phyloP scores from a whole-genome alignment of 352 stramenopile species.

The Globisporangium okanoganense region DNA sequence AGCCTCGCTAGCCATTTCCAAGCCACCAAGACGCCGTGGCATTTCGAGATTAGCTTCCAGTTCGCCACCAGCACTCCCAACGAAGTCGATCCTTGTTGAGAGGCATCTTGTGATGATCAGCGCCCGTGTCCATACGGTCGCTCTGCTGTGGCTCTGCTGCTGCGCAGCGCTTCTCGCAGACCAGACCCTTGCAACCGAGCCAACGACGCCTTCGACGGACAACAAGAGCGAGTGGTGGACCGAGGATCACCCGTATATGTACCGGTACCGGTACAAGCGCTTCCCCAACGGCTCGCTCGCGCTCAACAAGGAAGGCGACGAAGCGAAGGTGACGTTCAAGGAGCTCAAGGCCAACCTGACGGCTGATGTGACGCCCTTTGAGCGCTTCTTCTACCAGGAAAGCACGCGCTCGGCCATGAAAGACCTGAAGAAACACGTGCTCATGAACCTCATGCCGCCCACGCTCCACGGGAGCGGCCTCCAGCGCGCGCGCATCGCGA shows the following conservation, averaged over 20 bases:
- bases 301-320: conserved; percentile 16
- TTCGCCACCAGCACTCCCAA: not conserved
- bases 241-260: conserved; percentile 41
- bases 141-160: conserved; percentile 2
- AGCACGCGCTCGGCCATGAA: conserved; percentile 28
- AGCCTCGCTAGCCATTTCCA: not conserved
- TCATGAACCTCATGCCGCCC: conserved; percentile 54
- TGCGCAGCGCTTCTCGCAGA: not conserved
- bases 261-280: conserved; percentile 32
- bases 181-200: too few relatives aligned
- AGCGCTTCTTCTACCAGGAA: conserved; percentile 27
- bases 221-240: conserved; percentile 36
- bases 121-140: not conserved
- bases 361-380: conserved; percentile 16
- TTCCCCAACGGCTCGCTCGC: conserved; percentile 38
- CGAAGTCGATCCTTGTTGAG: too few relatives aligned
- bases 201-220: not conserved
- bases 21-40: not conserved
- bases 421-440: conserved; percentile 22
- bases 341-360: conserved; percentile 19
- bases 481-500: conserved; percentile 23
- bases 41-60: conserved; percentile 5
- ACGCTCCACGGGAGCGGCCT: conserved; percentile 36
- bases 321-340: not conserved
- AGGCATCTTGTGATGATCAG: not conserved